These are phyloP conservation scores for Penicillium macrosclerotiorum DNA, from an alignment of 495 filamentous ascomycete genomes.

Conservation along the genomic window DNA sequence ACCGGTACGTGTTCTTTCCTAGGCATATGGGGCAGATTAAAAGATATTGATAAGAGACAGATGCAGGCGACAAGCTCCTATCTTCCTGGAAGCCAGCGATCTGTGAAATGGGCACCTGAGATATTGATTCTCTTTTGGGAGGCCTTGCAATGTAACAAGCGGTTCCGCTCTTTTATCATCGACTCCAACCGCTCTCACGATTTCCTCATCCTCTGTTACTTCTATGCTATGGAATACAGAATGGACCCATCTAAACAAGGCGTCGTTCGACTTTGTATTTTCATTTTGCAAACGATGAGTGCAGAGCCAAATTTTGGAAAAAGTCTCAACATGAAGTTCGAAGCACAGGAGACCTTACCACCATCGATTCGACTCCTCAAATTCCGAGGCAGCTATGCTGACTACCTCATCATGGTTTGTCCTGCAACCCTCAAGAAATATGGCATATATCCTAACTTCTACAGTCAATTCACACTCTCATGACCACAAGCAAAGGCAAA, in stretches of 20 bases:
- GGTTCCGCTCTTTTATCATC: conserved; percentile 95
- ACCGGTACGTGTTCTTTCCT: conserved; percentile 50
- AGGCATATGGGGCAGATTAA: too few relatives aligned
- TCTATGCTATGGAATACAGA: conserved; percentile 88
- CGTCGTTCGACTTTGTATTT: conserved; percentile 93
- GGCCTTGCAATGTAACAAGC: conserved; percentile 93
- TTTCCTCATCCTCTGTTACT: conserved; percentile 85
- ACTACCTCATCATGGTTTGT: conserved; percentile 81
- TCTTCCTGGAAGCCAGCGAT: conserved; percentile 80
- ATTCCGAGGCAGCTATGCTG: conserved; percentile 89
- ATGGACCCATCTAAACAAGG: conserved; percentile 85
- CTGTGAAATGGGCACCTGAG: conserved; percentile 86
- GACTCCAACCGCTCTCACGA: conserved; percentile 93
- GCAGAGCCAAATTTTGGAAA: conserved; percentile 89
- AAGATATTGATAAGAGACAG: conserved; percentile 42
- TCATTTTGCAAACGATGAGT: conserved; percentile 92
- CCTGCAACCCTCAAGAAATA: not conserved
- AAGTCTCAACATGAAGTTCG: conserved; percentile 85
- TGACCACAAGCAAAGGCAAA: conserved; percentile 88
- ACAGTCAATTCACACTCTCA: conserved; percentile 88
- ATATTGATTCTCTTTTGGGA: conserved; percentile 99
- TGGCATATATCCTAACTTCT: conserved; percentile 28
- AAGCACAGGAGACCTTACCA: conserved; percentile 85
- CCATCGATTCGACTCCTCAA: conserved; percentile 72
- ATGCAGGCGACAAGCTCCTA: conserved; percentile 85